Evolutionary conservation across 805 yeast genomes (phyloP).

Genomic region (Metschnikowia borealis): DNA sequence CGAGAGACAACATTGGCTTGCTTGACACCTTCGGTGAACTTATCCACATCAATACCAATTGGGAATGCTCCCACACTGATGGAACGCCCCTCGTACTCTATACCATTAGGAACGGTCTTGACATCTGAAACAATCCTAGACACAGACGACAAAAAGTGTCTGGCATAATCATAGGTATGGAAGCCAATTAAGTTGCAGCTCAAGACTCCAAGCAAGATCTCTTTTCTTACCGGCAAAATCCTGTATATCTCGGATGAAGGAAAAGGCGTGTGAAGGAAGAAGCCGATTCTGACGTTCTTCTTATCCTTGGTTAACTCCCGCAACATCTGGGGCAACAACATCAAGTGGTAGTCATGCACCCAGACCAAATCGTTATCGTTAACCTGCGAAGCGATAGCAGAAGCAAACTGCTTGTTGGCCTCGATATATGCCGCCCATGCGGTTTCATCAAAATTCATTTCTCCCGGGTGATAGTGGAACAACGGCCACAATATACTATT

Average conservation of each 20-base stretch:
- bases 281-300: conserved; percentile 74
- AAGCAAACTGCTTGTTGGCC: conserved; percentile 82
- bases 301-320: conserved; percentile 51
- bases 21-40: conserved; percentile 75
- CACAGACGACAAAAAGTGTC: conserved; percentile 90
- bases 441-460: conserved; percentile 93
- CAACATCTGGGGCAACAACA: conserved; percentile 89
- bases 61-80: conserved; percentile 96
- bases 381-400: conserved; percentile 62
- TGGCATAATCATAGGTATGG: conserved; percentile 98
- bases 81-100: conserved; percentile 67
- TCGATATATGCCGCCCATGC: conserved; percentile 98
- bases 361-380: conserved; percentile 86
- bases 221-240: conserved; percentile 91
- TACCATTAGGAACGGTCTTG: conserved; percentile 86
- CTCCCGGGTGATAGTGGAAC: conserved; percentile 98
- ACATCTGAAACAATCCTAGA: conserved; percentile 71
- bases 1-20: conserved; percentile 60
- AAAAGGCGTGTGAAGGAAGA: conserved; percentile 95
- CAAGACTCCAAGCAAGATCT: conserved; percentile 84
- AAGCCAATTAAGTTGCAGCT: conserved; percentile 95
- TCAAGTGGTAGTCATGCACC: conserved; percentile 97
- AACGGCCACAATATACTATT: conserved; percentile 97
- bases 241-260: conserved; percentile 96
- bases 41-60: conserved; percentile 96